A percentile compares a stretch with the other conserved stretches of the same genome.
These are phyloP conservation scores for Isabelozyma pseudorhagii DNA, from an alignment of 805 yeast species.

Conservation along the genomic window DNA sequence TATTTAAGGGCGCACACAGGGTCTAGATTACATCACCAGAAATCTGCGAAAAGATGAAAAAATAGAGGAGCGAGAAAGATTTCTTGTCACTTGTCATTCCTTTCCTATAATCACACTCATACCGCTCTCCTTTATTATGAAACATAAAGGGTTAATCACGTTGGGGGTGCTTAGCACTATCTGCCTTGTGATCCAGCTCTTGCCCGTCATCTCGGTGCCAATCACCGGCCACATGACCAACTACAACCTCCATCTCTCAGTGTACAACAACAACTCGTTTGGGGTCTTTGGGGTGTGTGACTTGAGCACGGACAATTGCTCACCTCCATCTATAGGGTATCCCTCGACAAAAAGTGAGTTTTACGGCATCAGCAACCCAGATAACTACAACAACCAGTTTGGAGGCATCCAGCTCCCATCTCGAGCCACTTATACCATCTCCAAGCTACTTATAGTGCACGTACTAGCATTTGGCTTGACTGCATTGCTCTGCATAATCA, in stretches of 20 bases:
- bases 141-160: conserved; percentile 24
- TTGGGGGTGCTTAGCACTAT: conserved; percentile 24
- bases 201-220: conserved; percentile 42
- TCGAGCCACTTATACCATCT: conserved; percentile 34
- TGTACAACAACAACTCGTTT: conserved; percentile 29
- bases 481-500: conserved; percentile 14
- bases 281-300: conserved; percentile 46
- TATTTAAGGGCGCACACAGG: not conserved
- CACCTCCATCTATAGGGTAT: conserved; percentile 36
- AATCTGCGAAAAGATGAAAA: no score
- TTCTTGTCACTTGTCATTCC: no score
- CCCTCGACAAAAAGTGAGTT: conserved; percentile 18
- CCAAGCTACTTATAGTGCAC: conserved; percentile 41
- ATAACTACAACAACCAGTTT: conserved; percentile 2
- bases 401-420: conserved; percentile 38
- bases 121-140: conserved; percentile 12
- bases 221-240: conserved; percentile 24
- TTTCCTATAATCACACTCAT: no score
- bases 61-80: no score
- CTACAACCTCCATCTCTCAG: conserved; percentile 26
- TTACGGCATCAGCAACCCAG: conserved; percentile 6
- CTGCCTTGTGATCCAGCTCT: conserved; percentile 33
- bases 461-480: conserved; percentile 36
- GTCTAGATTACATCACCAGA: not conserved
- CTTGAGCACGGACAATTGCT: conserved; percentile 20